Conservation (phyloP, 2,329 filamentous ascomycete species). For the Coniella lustricola region DNA sequence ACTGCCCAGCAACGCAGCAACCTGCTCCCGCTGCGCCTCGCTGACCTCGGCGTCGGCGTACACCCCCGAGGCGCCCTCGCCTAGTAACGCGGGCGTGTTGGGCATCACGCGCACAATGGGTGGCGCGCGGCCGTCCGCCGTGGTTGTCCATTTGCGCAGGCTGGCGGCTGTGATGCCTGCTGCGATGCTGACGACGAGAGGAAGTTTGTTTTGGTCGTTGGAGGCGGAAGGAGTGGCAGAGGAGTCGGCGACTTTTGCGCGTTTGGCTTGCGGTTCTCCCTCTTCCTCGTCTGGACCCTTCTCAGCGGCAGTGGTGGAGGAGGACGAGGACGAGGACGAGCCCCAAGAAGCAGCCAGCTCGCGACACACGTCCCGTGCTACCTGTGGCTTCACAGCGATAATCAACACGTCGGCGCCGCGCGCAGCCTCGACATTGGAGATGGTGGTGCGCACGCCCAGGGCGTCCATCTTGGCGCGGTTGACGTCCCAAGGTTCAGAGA, state of each 20-base stretch:
- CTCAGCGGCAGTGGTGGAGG: background rate
- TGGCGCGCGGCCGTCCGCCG: conserved; percentile 29
- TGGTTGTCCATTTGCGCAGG: conserved; percentile 35
- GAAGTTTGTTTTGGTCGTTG: conserved; percentile 20
- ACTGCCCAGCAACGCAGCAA: conserved; percentile 34
- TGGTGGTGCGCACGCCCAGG: conserved; percentile 38
- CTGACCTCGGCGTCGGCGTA: conserved; percentile 37
- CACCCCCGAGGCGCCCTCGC: conserved; percentile 42
- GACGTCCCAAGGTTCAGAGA: conserved; percentile 46
- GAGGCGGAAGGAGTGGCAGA: no score
- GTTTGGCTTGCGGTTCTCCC: background rate
- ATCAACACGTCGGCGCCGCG: conserved; percentile 38
- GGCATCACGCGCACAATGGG: conserved; percentile 46
- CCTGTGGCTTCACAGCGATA: conserved; percentile 45
- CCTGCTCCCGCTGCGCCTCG: conserved; percentile 34
- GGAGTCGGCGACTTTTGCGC: background rate
- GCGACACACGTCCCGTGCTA: conserved; percentile 38
- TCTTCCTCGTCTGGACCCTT: background rate
- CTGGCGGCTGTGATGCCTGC: conserved; percentile 41
- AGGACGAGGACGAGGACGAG: background rate
- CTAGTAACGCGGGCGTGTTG: conserved; percentile 43
- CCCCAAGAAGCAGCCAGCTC: conserved; percentile 36
- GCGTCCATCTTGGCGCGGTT: conserved; percentile 43
- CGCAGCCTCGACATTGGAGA: conserved; percentile 38
- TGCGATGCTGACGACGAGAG: conserved; percentile 41